Percentiles rank a stretch among this genome's conserved stretches.
Evolutionary conservation across 495 filamentous ascomycete genomes (phyloP).

Genomic region (Penicillium waksmanii): DNA sequence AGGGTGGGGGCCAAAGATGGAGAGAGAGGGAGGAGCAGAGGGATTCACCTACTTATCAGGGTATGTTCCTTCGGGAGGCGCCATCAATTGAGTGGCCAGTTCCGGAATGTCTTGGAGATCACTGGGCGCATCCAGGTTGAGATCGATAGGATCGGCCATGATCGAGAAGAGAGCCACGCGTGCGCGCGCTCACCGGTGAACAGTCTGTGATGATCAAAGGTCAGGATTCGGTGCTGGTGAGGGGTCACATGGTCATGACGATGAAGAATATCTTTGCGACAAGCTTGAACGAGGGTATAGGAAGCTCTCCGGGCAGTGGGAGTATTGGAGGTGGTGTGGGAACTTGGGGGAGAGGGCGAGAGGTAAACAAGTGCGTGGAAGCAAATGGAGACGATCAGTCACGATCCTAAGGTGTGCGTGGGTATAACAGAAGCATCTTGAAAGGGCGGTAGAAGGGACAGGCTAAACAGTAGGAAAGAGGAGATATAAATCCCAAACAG

Average conservation of each 20-base stretch:
- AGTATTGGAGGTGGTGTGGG: neutral
- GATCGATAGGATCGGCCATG: constrained; percentile 49
- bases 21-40: neutral
- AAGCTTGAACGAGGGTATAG: neutral
- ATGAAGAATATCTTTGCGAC: neutral
- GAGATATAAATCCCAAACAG: neutral
- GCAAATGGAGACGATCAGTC: constrained; percentile 32
- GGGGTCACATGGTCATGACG: neutral
- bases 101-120: constrained; percentile 56
- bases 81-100: constrained; percentile 46
- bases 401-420: constrained; percentile 42
- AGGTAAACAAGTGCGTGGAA: constrained; percentile 50
- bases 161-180: constrained; percentile 2
- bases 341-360: constrained; percentile 14
- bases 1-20: neutral
- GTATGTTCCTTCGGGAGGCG: constrained; percentile 49
- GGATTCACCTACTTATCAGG: constrained; percentile 46
- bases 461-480: neutral
- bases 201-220: constrained; percentile 6
- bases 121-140: constrained; percentile 52
- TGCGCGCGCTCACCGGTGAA: constrained; percentile 15
- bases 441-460: neutral
- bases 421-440: constrained; percentile 31
- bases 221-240: neutral
- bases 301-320: neutral